Percentiles rank a stretch among this genome's conserved stretches.
phyloP scores from a whole-genome alignment of 306 rosid species.

The Castanea mollissima region DNA sequence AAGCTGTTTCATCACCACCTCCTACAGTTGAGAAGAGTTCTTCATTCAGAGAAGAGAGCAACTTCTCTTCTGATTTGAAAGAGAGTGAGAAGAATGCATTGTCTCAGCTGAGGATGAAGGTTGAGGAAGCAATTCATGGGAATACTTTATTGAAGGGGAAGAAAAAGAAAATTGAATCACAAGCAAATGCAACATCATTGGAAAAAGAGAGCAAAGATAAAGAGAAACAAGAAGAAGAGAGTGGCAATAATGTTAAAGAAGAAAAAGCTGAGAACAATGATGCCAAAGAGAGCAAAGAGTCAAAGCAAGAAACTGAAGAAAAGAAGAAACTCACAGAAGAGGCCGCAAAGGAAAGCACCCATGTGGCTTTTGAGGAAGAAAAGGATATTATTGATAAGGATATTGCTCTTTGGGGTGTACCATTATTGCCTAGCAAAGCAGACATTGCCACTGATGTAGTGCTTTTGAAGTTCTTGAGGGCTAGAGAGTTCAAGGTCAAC shows the following conservation, averaged over 20 bases:
- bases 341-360: background rate
- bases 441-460: conserved; percentile 35
- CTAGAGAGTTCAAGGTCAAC: conserved; percentile 45
- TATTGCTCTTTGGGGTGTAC: conserved; percentile 44
- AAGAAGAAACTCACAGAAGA: background rate
- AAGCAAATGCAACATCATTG: background rate
- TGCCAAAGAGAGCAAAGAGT: background rate
- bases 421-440: conserved; percentile 40
- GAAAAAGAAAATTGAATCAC: conserved; percentile 21
- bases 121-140: conserved; percentile 41
- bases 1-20: background rate
- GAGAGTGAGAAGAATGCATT: conserved; percentile 44
- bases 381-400: conserved; percentile 5
- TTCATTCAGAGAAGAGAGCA: conserved; percentile 48
- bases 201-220: background rate
- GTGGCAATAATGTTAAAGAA: background rate
- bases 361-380: conserved; percentile 13
- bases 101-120: conserved; percentile 35
- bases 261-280: background rate
- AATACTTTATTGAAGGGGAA: conserved; percentile 22
- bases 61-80: conserved; percentile 43
- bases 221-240: background rate
- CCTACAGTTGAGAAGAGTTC: conserved; percentile 29
- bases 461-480: conserved; percentile 46
- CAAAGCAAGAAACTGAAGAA: background rate